A percentile compares a stretch with the other conserved stretches of the same genome.
Conservation (phyloP, 768 basidiomycete species). For the Rhodotorula diobovata region DNA sequence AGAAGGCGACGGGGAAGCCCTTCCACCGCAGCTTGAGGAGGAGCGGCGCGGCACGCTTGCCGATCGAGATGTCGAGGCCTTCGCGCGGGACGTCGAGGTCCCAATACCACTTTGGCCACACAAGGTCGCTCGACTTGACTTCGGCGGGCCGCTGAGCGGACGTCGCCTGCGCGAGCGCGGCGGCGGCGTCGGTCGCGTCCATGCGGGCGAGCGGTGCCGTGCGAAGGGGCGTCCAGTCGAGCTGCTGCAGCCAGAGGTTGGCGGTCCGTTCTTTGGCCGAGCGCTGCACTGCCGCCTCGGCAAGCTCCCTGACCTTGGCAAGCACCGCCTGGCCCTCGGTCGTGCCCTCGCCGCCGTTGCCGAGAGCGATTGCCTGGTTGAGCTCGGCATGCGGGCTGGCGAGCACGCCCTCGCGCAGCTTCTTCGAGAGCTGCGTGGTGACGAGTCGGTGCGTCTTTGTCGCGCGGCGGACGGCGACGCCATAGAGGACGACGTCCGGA, state of each 20-base stretch:
- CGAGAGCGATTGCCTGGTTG: constrained; percentile 51
- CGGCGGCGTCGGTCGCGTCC: not conserved
- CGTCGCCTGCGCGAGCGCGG: not conserved
- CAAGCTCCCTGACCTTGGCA: constrained; percentile 48
- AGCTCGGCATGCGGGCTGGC: constrained; percentile 49
- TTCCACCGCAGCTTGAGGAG: constrained; percentile 83
- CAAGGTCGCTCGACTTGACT: constrained; percentile 8
- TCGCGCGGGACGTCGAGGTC: constrained; percentile 57
- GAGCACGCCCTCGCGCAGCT: constrained; percentile 11
- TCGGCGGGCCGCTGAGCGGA: not conserved
- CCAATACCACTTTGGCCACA: constrained; percentile 98
- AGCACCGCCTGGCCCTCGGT: constrained; percentile 49
- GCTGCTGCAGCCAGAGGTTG: constrained; percentile 56
- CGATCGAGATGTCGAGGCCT: constrained; percentile 80
- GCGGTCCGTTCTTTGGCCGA: not conserved
- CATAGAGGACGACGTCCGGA: constrained; percentile 6
- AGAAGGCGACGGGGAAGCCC: constrained; percentile 76
- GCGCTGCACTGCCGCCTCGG: constrained; percentile 33
- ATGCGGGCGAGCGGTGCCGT: not conserved
- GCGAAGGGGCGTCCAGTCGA: constrained; percentile 59
- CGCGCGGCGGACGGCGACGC: constrained; percentile 1
- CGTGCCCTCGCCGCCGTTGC: constrained; percentile 50
- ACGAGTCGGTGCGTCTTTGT: not conserved
- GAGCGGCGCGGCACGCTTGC: constrained; percentile 75
- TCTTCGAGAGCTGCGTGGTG: constrained; percentile 6